phyloP scores from a whole-genome alignment of 2,329 filamentous ascomycete genomes.

The Colletotrichum eremochloae region DNA sequence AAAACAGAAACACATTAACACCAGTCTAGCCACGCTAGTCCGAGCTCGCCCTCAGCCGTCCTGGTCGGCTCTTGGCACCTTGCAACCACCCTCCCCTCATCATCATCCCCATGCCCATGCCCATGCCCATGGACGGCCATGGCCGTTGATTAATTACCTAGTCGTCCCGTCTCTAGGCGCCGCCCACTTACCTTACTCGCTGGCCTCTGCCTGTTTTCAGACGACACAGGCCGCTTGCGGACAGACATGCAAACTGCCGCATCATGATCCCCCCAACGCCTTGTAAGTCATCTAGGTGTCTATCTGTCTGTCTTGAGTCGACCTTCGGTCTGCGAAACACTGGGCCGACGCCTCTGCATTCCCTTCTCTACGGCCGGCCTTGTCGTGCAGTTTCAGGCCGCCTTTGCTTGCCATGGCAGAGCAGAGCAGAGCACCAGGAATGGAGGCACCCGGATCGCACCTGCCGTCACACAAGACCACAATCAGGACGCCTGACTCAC shows the following conservation, averaged over 20 bases:
- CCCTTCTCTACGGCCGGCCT: neutral
- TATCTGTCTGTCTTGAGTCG: neutral
- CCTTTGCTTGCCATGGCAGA: conserved; percentile 6
- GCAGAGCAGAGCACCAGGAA: conserved; percentile 14
- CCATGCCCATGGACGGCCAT: no score
- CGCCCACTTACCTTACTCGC: neutral
- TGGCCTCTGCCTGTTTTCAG: conserved; percentile 12
- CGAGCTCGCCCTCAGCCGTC: conserved; percentile 1
- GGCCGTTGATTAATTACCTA: conserved; percentile 6
- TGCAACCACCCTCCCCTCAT: neutral
- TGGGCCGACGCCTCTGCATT: neutral
- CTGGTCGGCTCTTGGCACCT: conserved; percentile 11
- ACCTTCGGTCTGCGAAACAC: neutral
- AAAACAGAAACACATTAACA: conserved; percentile 38
- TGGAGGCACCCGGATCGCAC: conserved; percentile 3
- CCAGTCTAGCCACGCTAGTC: conserved; percentile 29
- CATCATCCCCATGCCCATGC: no score
- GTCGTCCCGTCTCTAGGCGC: neutral
- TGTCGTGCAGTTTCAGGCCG: conserved; percentile 29
- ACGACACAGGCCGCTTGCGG: conserved; percentile 20
- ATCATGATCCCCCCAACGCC: conserved; percentile 10
- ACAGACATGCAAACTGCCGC: conserved; percentile 2
- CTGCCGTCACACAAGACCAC: conserved; percentile 11
- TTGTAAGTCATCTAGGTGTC: neutral
- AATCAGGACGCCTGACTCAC: neutral